Base-by-base conservation (phyloP, 2,329 filamentous ascomycete species). In the Colletotrichum theobromicola region DNA sequence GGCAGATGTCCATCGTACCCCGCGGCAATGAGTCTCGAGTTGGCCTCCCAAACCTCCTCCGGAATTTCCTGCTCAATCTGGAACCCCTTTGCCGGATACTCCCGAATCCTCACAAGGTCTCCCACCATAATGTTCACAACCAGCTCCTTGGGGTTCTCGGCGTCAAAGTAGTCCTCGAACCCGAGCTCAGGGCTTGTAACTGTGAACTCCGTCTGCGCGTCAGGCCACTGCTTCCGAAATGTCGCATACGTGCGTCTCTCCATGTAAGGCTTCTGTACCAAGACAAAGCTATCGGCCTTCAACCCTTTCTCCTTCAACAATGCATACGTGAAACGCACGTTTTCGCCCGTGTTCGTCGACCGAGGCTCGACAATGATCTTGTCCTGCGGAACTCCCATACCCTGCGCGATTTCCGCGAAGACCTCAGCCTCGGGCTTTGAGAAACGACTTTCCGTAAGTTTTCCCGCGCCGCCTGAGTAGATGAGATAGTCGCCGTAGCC, bases 261-360 rank as follows among this genome's bases (percentile, higher is more conserved):
- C 86, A 88, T 88, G 72, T 88, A 88, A 28, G 86, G 86, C 78
- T 88, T 88, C 78, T 88, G 86, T 10, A 88, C 86, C 2, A 88
- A 79, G 18, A 88, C 79, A 34, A 88, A 82, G 3, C 80, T 83
- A 34, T 78, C 72, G 0, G 82, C 67, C 2, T 46, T 60, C 9
- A 85, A 57, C 0, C 80, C 77, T 26, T 63, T 78, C 15, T 80
- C 77, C 18, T 67, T 58, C 2, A 88, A 78, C 12, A 87, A 75
- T 0, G 77, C 80, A 46, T 84, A 78, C 18, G 85, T 87, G 76
- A 87, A 87, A 13, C 84, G 85, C 42, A 88, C 84, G 69, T 88
- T 88, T 77, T 87, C 86, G 67, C 86, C 86, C 21, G 86, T 88
- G 79, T 88, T 88, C 5, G 82, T 84, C 7, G 86, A 84, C 28